phyloP scores from a whole-genome alignment of 2,329 filamentous ascomycete genomes.

The Dryadomyces quercus-mongolicae region DNA sequence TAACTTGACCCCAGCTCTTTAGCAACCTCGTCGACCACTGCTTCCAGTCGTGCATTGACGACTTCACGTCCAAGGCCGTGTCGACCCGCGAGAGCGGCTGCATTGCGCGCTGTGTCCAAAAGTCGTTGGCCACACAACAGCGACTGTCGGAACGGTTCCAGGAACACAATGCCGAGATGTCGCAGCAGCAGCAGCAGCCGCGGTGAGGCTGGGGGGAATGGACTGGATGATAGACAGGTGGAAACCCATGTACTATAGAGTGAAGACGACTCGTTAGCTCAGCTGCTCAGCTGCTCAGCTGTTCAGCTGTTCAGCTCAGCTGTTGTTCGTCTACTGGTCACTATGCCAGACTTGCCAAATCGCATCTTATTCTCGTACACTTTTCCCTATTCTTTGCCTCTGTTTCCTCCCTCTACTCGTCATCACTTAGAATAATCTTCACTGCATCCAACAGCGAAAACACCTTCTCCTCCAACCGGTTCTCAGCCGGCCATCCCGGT shows the following conservation, averaged over 20 bases:
- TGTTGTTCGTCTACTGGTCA: too few relatives aligned
- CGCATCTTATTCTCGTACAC: too few relatives aligned
- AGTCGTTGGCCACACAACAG: conserved; percentile 86
- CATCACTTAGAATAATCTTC: conserved; percentile 40
- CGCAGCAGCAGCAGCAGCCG: conserved; percentile 30
- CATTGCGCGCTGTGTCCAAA: conserved; percentile 89
- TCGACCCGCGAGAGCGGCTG: conserved; percentile 81
- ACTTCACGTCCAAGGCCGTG: conserved; percentile 96
- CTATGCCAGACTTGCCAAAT: too few relatives aligned
- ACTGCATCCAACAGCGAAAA: conserved; percentile 54
- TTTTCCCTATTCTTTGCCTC: too few relatives aligned
- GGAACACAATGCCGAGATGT: conserved; percentile 52
- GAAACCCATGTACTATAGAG: too few relatives aligned
- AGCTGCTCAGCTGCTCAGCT: too few relatives aligned
- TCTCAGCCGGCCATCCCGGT: conserved; percentile 36
- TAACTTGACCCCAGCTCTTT: conserved; percentile 32
- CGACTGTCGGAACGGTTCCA: conserved; percentile 84
- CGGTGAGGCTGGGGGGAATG: conserved; percentile 24
- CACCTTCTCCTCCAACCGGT: conserved; percentile 63
- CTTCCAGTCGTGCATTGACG: conserved; percentile 94
- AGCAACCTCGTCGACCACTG: conserved; percentile 69
- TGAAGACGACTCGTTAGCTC: too few relatives aligned
- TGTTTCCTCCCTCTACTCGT: conserved; percentile 14
- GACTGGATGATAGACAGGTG: background rate
- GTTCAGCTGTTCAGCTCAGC: too few relatives aligned